phyloP scores from a whole-genome alignment of 2,329 filamentous ascomycete species.

The Sordariomycetes sp. region DNA sequence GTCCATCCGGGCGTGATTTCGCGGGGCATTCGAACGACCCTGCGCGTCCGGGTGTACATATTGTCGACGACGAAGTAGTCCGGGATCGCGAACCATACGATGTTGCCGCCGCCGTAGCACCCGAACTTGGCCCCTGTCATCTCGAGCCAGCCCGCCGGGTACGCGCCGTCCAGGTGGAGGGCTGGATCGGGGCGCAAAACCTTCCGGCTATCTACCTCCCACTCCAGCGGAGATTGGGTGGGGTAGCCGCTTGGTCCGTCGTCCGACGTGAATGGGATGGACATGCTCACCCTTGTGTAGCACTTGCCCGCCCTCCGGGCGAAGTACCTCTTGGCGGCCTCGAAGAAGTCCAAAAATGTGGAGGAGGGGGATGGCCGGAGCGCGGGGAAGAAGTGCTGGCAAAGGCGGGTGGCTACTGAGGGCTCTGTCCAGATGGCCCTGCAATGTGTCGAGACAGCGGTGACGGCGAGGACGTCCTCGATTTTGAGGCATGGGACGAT shows the following conservation, averaged over 20 bases:
- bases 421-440: slow-evolving; percentile 12
- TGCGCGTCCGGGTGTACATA: neutral
- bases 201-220: neutral
- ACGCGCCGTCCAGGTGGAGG: neutral
- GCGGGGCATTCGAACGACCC: neutral
- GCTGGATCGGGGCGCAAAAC: neutral
- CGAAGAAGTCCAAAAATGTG: neutral
- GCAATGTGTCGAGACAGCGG: slow-evolving; percentile 16
- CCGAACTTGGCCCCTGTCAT: neutral
- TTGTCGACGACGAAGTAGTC: neutral
- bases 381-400: slow-evolving; percentile 16
- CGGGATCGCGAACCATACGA: neutral
- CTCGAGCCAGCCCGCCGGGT: neutral
- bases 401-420: slow-evolving; percentile 10
- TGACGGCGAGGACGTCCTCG: slow-evolving; percentile 15
- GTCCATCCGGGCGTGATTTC: neutral
- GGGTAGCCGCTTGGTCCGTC: too few species aligned
- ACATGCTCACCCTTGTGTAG: neutral
- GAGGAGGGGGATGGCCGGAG: slow-evolving; percentile 7
- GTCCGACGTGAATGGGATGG: neutral
- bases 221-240: neutral
- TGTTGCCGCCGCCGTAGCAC: neutral
- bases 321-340: neutral
- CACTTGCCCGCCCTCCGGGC: neutral
- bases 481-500: slow-evolving; percentile 13